Evolutionary conservation across 805 yeast genomes (phyloP).

Genomic region (Maudiozyma turicensis): DNA sequence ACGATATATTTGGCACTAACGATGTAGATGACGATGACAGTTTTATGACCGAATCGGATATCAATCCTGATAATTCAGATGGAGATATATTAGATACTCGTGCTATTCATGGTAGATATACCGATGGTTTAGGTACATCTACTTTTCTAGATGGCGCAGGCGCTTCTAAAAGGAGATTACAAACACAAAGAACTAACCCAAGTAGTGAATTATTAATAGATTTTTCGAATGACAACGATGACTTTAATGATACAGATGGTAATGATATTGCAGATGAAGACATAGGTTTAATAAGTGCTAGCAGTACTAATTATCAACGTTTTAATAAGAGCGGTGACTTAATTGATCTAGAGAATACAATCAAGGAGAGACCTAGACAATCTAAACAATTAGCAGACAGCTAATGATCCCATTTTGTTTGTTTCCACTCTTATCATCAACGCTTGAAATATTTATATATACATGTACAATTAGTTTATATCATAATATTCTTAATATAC

Average conservation of each 20-base stretch:
- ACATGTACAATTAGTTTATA: too few species aligned
- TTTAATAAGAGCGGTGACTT: not conserved
- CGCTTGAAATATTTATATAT: too few species aligned
- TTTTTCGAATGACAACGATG: not conserved
- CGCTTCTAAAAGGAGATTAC: slow-evolving; percentile 34
- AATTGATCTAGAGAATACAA: not conserved
- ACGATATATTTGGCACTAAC: slow-evolving; percentile 12
- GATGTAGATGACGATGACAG: slow-evolving; percentile 32
- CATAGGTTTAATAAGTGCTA: not conserved
- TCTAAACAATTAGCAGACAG: too few species aligned
- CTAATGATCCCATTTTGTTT: too few species aligned
- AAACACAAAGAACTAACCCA: not conserved
- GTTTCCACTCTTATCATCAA: too few species aligned
- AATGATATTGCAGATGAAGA: not conserved
- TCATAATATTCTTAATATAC: too few species aligned
- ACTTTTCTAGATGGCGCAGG: slow-evolving; percentile 96
- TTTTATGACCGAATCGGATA: slow-evolving; percentile 38
- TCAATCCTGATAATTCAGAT: not conserved
- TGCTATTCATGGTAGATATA: slow-evolving; percentile 75
- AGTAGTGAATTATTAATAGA: not conserved
- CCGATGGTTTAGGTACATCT: slow-evolving; percentile 82
- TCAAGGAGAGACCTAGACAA: not conserved
- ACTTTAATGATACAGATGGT: not conserved
- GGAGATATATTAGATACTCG: slow-evolving; percentile 29
- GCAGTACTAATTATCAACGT: slow-evolving; percentile 1